A percentile compares a stretch with the other conserved stretches of the same genome.
Conservation (phyloP, 441 rosid species). For the Populus hybrid region DNA sequence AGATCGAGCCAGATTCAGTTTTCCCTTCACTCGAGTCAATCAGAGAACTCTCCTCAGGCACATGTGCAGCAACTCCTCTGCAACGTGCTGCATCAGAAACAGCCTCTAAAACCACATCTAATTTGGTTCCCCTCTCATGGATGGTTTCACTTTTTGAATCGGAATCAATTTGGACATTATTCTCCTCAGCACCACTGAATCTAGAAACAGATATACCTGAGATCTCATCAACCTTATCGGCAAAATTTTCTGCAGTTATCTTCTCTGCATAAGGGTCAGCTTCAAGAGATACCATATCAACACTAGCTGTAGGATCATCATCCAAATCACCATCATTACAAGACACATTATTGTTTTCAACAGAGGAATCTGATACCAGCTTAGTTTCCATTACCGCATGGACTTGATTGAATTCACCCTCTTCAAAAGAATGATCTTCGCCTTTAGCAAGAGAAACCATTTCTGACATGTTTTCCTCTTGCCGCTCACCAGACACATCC, state of each 20-base stretch:
- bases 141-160: conserved; percentile 12
- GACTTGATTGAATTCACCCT: conserved; percentile 18
- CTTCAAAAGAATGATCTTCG: conserved; percentile 12
- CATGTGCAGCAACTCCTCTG: conserved; percentile 10
- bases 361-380: conserved; percentile 23
- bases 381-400: conserved; percentile 23
- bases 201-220: conserved; percentile 10
- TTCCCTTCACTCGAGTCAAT: conserved; percentile 12
- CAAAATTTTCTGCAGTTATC: conserved; percentile 9
- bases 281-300: conserved; percentile 19
- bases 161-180: conserved; percentile 9
- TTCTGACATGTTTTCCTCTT: conserved; percentile 22
- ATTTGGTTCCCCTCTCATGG: conserved; percentile 4
- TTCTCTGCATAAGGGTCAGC: conserved; percentile 14
- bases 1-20: conserved; percentile 3
- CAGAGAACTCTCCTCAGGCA: conserved; percentile 1
- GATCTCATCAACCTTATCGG: conserved; percentile 6
- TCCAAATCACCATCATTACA: conserved; percentile 2
- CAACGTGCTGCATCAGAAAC: conserved; percentile 6
- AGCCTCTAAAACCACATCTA: conserved; percentile 3
- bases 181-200: background rate
- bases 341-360: conserved; percentile 21
- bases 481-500: conserved; percentile 2
- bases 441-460: conserved; percentile 18
- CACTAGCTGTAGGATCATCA: background rate